Evolutionary conservation across 1,284 basidiomycete genomes (phyloP).

Genomic region (Ceratobasidium sp.): DNA sequence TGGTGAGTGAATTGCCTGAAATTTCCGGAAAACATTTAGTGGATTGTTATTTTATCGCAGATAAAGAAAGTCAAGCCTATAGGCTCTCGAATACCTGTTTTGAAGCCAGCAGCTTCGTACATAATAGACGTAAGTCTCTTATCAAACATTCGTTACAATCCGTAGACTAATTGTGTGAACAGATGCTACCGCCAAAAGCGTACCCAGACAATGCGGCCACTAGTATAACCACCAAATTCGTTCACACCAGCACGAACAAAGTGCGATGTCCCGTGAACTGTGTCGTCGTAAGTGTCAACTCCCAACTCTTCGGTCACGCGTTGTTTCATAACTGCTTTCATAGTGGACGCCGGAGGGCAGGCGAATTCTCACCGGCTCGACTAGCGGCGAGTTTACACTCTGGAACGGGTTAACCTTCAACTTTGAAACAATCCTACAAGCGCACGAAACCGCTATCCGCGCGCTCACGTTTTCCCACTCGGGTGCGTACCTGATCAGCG

Average conservation of each 20-base stretch:
- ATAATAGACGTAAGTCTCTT: constrained; percentile 74
- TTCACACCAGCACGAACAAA: constrained; percentile 98
- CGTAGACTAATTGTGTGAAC: constrained; percentile 43
- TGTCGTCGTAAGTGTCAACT: constrained; percentile 71
- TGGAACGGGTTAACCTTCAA: constrained; percentile 99
- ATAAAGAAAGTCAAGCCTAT: constrained; percentile 76
- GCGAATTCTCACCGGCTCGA: constrained; percentile 91
- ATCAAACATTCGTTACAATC: neutral
- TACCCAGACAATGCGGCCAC: constrained; percentile 89
- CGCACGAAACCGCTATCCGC: constrained; percentile 93
- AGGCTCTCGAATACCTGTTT: constrained; percentile 72
- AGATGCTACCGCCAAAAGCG: constrained; percentile 92
- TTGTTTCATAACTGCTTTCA: constrained; percentile 29
- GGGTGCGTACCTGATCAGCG: constrained; percentile 88
- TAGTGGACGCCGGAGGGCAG: constrained; percentile 97
- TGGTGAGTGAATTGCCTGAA: constrained; percentile 62
- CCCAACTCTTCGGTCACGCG: constrained; percentile 9
- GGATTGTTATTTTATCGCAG: constrained; percentile 53
- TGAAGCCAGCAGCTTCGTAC: constrained; percentile 82
- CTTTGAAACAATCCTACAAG: constrained; percentile 98
- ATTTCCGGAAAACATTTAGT: constrained; percentile 16
- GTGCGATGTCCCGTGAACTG: constrained; percentile 96
- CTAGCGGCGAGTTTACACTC: constrained; percentile 96
- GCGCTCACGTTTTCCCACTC: constrained; percentile 90
- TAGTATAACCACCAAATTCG: constrained; percentile 92